Conservation (phyloP, 2,329 filamentous ascomycete genomes). For the Teratosphaeria epicoccoides region DNA sequence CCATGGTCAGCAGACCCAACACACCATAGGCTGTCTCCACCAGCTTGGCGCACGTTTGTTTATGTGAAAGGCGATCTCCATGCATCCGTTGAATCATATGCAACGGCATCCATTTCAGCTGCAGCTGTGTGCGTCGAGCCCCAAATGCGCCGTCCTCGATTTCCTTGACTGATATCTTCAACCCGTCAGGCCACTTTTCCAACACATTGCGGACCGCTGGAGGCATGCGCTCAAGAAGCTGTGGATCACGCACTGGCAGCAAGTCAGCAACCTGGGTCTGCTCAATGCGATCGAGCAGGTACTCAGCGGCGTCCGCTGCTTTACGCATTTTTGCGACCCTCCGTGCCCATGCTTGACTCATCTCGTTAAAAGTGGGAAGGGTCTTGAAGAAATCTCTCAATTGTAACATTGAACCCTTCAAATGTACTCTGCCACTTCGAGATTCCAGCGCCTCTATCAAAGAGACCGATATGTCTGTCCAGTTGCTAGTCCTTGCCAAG, state of each 20-base stretch:
- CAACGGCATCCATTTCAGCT: not conserved
- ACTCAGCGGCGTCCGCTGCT: constrained; percentile 9
- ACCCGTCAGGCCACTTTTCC: constrained; percentile 3
- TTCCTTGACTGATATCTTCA: constrained; percentile 3
- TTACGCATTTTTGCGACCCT: not conserved
- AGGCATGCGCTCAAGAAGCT: not conserved
- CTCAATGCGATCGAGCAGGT: constrained; percentile 22
- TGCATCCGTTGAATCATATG: not conserved
- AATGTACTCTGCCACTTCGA: constrained; percentile 9
- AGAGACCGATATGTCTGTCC: constrained; percentile 4
- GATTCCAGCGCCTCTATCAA: constrained; percentile 10
- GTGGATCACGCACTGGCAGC: not conserved
- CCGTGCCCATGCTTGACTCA: not conserved
- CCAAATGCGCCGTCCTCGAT: constrained; percentile 11
- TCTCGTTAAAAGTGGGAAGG: not conserved
- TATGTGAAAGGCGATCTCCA: not conserved
- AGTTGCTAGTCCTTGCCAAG: constrained; percentile 5
- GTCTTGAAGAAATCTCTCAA: constrained; percentile 13
- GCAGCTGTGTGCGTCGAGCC: constrained; percentile 8
- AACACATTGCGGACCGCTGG: not conserved
- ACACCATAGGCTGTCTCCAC: not conserved
- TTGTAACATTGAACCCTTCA: constrained; percentile 10
- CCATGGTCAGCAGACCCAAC: constrained; percentile 2
- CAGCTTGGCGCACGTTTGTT: not conserved
- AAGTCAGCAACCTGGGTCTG: constrained; percentile 13